phyloP scores from a whole-genome alignment of 192 early-diverging fungal species.

The Phlyctochytrium bullatum region DNA sequence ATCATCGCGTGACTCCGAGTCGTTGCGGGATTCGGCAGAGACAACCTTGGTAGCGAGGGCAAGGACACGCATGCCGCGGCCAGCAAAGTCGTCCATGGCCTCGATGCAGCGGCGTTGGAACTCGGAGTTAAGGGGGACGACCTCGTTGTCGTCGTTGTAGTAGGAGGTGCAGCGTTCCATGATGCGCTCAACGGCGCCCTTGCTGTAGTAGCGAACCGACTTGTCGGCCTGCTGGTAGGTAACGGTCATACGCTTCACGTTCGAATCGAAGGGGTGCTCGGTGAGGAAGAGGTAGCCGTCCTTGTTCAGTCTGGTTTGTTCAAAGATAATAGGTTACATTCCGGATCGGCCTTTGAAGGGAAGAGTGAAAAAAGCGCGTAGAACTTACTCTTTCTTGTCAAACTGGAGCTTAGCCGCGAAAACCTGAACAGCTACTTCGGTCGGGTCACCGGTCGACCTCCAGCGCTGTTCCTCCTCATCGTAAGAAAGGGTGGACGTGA shows the following conservation, averaged over 20 bases:
- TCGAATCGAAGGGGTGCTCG: neutral
- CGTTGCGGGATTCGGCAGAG: neutral
- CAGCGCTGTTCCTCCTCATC: neutral
- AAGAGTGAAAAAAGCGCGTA: too few species aligned
- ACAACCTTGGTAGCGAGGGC: conserved; percentile 65
- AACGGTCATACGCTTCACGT: neutral
- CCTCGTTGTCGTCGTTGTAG: conserved; percentile 55
- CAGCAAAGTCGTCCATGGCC: conserved; percentile 57
- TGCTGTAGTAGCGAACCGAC: neutral
- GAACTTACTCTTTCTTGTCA: neutral
- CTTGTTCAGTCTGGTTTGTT: conserved; percentile 1
- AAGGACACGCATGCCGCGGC: conserved; percentile 82
- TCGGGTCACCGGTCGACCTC: conserved; percentile 82
- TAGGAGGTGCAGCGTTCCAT: conserved; percentile 59
- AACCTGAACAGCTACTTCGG: conserved; percentile 89
- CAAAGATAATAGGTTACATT: too few species aligned
- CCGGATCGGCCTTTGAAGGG: too few species aligned
- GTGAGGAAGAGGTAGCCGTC: neutral
- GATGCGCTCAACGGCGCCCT: conserved; percentile 25
- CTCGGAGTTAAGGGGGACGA: conserved; percentile 36
- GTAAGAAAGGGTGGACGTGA: neutral
- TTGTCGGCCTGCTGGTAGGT: neutral
- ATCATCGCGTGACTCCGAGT: neutral
- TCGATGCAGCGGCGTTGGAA: conserved; percentile 52
- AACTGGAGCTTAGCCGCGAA: conserved; percentile 23